Evolutionary conservation across 1,284 basidiomycete species (phyloP).

Genomic region (Phylloboletellus chloephorus): DNA sequence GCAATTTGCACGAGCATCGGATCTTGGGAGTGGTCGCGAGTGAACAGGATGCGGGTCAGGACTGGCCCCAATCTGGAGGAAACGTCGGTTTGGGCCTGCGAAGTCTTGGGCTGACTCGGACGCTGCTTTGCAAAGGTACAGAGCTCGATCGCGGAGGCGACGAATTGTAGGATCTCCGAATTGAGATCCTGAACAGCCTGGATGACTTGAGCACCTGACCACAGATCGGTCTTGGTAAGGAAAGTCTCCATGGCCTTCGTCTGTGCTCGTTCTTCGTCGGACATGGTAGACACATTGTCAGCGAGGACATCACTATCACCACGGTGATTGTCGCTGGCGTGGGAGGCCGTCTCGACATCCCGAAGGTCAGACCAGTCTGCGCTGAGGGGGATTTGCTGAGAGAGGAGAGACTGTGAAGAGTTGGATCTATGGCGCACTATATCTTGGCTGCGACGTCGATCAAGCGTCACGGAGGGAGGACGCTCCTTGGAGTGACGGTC

Average conservation of each 20-base stretch:
- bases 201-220: constrained; percentile 70
- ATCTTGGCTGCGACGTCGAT: constrained; percentile 29
- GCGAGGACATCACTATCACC: constrained; percentile 9
- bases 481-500: constrained; percentile 29
- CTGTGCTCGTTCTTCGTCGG: constrained; percentile 45
- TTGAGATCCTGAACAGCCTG: constrained; percentile 76
- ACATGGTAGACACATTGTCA: constrained; percentile 32
- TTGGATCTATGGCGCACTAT: constrained; percentile 26
- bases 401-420: constrained; percentile 28
- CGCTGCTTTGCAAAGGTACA: constrained; percentile 40
- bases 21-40: constrained; percentile 64
- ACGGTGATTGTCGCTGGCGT: constrained; percentile 11
- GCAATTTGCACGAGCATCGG: constrained; percentile 69
- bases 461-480: constrained; percentile 13
- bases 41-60: constrained; percentile 52
- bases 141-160: constrained; percentile 64
- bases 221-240: constrained; percentile 65
- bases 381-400: constrained; percentile 29
- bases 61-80: constrained; percentile 54
- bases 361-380: constrained; percentile 30
- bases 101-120: constrained; percentile 31
- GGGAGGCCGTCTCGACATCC: constrained; percentile 18
- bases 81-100: constrained; percentile 53
- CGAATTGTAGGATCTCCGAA: constrained; percentile 69
- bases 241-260: constrained; percentile 55